Conservation (phyloP, 345 rosid species). For the Ceriops decandra region DNA sequence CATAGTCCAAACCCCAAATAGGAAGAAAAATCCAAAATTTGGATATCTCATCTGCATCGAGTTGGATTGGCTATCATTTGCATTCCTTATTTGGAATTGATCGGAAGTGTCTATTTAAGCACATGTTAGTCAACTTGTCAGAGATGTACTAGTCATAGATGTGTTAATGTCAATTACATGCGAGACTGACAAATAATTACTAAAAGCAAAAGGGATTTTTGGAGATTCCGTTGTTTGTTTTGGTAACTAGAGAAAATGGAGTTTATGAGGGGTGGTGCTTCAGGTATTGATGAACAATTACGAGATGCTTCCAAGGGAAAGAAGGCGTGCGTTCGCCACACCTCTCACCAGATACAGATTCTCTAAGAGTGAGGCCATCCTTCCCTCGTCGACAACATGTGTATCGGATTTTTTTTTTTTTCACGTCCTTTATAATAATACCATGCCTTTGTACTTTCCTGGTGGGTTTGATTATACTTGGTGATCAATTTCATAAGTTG, state of each 20-base stretch:
- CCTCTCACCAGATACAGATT: constrained; percentile 36
- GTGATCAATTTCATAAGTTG: neutral
- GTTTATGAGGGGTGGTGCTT: constrained; percentile 16
- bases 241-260: constrained; percentile 18
- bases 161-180: constrained; percentile 5
- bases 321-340: constrained; percentile 49
- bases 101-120: neutral
- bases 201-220: neutral
- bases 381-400: neutral
- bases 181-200: neutral
- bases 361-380: constrained; percentile 48
- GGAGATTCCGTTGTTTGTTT: too few relatives aligned
- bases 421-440: too few relatives aligned
- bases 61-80: constrained; percentile 12
- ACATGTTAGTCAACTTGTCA: too few relatives aligned
- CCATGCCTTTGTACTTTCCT: too few relatives aligned
- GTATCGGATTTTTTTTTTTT: too few relatives aligned
- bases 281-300: constrained; percentile 39
- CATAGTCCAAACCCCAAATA: too few relatives aligned
- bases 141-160: neutral
- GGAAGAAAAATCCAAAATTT: constrained; percentile 2
- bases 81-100: constrained; percentile 13
- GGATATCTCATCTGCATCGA: constrained; percentile 6
- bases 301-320: constrained; percentile 17
- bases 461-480: too few relatives aligned